Percentiles rank a stretch among this genome's conserved stretches.
Conservation (phyloP, 148 eudicot genomes). For the Amaranthus hypochondriacus region DNA sequence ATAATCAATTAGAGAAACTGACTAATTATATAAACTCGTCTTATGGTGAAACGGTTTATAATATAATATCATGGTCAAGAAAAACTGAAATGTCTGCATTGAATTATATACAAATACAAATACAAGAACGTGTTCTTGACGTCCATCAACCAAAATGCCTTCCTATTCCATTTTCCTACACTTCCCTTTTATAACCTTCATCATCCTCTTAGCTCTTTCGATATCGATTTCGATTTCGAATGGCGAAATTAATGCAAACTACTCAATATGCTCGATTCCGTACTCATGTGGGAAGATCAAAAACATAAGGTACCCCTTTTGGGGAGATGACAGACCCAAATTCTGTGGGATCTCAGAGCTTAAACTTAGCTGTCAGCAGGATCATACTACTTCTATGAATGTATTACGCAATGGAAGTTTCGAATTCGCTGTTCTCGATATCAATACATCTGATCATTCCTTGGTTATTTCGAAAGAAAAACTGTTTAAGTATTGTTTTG, state of each 20-base stretch:
- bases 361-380: not conserved
- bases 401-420: too few relatives aligned
- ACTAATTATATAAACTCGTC: too few relatives aligned
- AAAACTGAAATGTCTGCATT: too few relatives aligned
- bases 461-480: not conserved
- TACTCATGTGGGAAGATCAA: slow-evolving; percentile 1
- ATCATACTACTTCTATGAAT: not conserved
- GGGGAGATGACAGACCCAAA: not conserved
- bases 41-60: too few relatives aligned
- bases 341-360: not conserved
- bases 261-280: not conserved
- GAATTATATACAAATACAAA: too few relatives aligned
- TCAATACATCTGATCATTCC: not conserved
- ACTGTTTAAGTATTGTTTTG: not conserved
- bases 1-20: too few relatives aligned
- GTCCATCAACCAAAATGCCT: not conserved
- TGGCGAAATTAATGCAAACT: not conserved
- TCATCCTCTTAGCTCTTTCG: not conserved
- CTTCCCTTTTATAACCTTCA: not conserved
- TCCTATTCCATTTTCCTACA: not conserved
- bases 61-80: too few relatives aligned
- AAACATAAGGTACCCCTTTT: slow-evolving; percentile 2
- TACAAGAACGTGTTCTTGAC: too few relatives aligned
- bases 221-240: not conserved
- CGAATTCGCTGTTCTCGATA: not conserved